Base-by-base conservation (phyloP, 345 rosid genomes). In the Citrus mangshanensis region DNA sequence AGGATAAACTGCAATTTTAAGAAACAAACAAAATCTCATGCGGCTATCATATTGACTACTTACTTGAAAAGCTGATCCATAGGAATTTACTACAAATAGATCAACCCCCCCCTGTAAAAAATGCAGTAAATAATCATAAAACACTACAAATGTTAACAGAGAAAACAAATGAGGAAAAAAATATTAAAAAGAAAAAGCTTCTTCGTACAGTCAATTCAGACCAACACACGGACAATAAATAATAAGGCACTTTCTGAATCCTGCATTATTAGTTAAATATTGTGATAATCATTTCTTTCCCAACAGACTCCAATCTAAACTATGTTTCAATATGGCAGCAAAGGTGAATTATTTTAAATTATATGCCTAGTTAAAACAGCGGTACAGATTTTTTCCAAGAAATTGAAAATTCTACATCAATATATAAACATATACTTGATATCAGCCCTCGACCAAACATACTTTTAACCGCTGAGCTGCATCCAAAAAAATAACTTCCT, bases 1-100 rank as follows among this genome's bases (percentile, higher is more conserved):
- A 42, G 4, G 27, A 56, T 46, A 16, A 56, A 67, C 25, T 49
- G 40, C 24, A 73, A 46, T 28, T 67, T 37, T 34, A 2, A 40
- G 59, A 3, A 59, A 72, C 55, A 32, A 28, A 51, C 56, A 71
- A 59, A 74, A 21, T 66, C 62, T 14, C 37, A 63, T 30, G 63
- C 61, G 56, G 46, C 5, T 81, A 72, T 54, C 62, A 46, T 18
- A 56, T 73, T 55, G 78, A 40, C 37, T 66, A 86, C 89, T 77
- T 87, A 95, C 97, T 87, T 93, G 98, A 89, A 84, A 95, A 75
- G 90, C 89, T 68, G 98, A 95, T 79, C 97, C 98, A 74, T 84
- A 95, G 69, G 98, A 93, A 87, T 95, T 95, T 62, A 95, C 91
- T 80, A 95, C 91, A 85, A 95, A 95, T 27, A 95, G 85, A 89